A percentile compares a stretch with the other conserved stretches of the same genome.
These are phyloP conservation scores for Schizochytrium sp. DNA, from an alignment of 108 stramenopile species.

Conservation along the genomic window DNA sequence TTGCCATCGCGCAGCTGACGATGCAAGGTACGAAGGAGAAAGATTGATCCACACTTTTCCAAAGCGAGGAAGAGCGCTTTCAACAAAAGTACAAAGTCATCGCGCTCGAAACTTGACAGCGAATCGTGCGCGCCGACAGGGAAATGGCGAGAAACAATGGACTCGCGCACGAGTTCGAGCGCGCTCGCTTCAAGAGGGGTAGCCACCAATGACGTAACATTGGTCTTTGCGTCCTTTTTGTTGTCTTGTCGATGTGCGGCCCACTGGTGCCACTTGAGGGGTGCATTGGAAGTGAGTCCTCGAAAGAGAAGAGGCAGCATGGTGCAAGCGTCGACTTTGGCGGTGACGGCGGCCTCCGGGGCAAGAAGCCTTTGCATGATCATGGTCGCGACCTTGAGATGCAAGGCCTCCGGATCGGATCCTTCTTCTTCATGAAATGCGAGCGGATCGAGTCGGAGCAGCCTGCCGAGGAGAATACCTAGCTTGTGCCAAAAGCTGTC, in stretches of 20 bases:
- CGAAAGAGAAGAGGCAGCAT: background rate
- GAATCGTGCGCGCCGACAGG: background rate
- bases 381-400: background rate
- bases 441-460: background rate
- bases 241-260: background rate
- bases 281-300: background rate
- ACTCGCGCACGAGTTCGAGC: background rate
- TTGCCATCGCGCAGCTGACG: background rate
- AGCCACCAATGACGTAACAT: background rate
- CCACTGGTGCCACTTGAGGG: background rate
- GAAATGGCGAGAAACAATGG: background rate
- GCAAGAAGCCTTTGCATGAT: background rate
- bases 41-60: background rate
- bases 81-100: background rate
- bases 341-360: background rate
- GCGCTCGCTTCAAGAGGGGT: background rate
- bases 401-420: background rate
- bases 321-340: constrained; percentile 1
- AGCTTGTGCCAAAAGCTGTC: background rate
- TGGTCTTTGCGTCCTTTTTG: background rate
- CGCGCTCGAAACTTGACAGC: background rate
- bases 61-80: background rate
- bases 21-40: background rate
- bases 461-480: background rate
- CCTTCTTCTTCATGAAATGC: background rate